phyloP scores from a whole-genome alignment of 2,329 filamentous ascomycete genomes.

The Dryadomyces quercivorus region DNA sequence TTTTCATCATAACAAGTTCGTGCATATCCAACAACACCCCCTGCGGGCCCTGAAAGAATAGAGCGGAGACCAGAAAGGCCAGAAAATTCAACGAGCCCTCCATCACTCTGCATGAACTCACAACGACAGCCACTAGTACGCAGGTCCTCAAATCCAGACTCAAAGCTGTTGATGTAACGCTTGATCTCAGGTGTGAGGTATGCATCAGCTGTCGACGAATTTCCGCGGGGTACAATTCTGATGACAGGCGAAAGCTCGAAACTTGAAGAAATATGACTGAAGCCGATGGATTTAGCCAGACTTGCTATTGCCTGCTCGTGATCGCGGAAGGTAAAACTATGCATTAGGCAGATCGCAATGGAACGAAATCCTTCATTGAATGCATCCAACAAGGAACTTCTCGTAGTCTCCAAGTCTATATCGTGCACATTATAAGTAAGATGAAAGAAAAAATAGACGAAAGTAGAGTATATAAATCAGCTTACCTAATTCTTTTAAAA shows the following conservation, averaged over 20 bases:
- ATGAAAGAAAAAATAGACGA: neutral
- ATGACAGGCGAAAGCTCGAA: constrained; percentile 41
- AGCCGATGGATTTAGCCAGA: constrained; percentile 24
- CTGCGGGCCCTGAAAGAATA: constrained; percentile 58
- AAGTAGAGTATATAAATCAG: neutral
- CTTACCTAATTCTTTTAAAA: constrained; percentile 35
- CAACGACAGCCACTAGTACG: constrained; percentile 44
- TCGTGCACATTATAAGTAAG: neutral
- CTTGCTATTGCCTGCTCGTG: constrained; percentile 69
- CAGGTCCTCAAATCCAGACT: constrained; percentile 54
- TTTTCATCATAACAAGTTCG: constrained; percentile 58
- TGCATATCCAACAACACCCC: constrained; percentile 61
- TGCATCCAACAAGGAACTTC: constrained; percentile 44
- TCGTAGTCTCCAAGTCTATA: constrained; percentile 34
- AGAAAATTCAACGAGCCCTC: constrained; percentile 18
- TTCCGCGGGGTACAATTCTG: constrained; percentile 57
- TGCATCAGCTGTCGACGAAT: constrained; percentile 59
- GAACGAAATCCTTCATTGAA: constrained; percentile 52
- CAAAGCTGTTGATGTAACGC: constrained; percentile 57
- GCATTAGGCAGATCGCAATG: constrained; percentile 24
- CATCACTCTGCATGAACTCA: constrained; percentile 63
- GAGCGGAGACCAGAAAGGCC: constrained; percentile 27
- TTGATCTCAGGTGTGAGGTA: constrained; percentile 61
- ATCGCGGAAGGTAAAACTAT: constrained; percentile 50
- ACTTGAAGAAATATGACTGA: constrained; percentile 19